A percentile compares a stretch with the other conserved stretches of the same genome.
Conservation (phyloP, 345 rosid species). For the Atalantia buxifolia region DNA sequence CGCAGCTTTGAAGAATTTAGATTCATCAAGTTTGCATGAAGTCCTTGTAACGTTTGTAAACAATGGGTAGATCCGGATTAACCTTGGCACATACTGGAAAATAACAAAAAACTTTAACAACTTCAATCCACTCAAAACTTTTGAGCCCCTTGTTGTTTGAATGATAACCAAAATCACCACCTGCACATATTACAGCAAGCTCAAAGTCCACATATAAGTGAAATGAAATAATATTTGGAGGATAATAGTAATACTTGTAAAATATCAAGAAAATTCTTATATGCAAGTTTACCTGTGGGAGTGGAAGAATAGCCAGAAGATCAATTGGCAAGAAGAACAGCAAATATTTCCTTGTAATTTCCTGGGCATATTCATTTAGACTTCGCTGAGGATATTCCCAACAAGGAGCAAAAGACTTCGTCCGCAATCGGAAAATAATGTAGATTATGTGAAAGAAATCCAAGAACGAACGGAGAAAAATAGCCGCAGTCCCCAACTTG, state of each 20-base stretch:
- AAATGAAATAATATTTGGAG: too few relatives aligned
- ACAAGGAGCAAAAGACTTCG: slow-evolving; percentile 74
- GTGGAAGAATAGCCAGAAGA: background rate
- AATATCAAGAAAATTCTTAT: background rate
- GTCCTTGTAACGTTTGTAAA: slow-evolving; percentile 71
- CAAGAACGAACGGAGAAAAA: slow-evolving; percentile 68
- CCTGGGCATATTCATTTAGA: background rate
- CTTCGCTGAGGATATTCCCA: background rate
- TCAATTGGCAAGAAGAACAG: background rate
- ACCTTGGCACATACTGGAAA: slow-evolving; percentile 71
- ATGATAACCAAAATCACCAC: slow-evolving; percentile 25
- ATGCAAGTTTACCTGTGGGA: background rate
- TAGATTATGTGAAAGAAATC: slow-evolving; percentile 76
- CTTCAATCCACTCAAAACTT: slow-evolving; percentile 47
- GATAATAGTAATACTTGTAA: background rate
- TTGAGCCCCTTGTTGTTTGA: slow-evolving; percentile 23
- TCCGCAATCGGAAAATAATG: slow-evolving; percentile 69
- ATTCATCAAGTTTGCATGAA: slow-evolving; percentile 68
- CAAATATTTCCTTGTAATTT: background rate
- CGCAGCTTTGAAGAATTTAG: slow-evolving; percentile 92
- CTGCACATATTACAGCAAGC: slow-evolving; percentile 3
- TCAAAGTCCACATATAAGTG: background rate
- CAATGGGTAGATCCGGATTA: slow-evolving; percentile 68
- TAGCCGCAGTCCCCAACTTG: slow-evolving; percentile 74
- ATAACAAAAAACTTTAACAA: slow-evolving; percentile 62